Evolutionary conservation across 208 protist genomes (phyloP).

Genomic region (Leishmania aethiopica): DNA sequence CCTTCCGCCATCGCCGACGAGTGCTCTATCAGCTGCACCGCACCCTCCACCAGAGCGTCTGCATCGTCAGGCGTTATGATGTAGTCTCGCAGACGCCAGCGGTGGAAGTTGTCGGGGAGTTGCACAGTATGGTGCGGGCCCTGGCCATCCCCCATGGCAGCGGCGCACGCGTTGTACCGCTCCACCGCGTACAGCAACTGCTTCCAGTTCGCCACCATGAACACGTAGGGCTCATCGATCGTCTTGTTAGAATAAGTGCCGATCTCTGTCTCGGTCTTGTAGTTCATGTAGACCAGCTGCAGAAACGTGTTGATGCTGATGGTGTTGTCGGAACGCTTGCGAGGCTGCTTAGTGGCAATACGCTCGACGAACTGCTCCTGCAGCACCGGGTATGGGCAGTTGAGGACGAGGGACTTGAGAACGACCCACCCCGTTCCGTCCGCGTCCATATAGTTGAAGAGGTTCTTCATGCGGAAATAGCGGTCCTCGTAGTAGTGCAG

Average conservation of each 20-base stretch:
- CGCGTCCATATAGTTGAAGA: conserved; percentile 82
- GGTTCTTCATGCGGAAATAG: conserved; percentile 85
- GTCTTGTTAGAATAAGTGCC: conserved; percentile 35
- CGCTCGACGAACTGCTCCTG: conserved; percentile 88
- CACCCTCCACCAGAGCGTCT: conserved; percentile 49
- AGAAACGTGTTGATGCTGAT: conserved; percentile 85
- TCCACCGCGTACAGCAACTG: conserved; percentile 64
- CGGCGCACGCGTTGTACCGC: conserved; percentile 39
- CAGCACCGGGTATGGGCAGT: conserved; percentile 72
- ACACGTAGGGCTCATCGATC: conserved; percentile 63
- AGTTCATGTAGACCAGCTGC: conserved; percentile 84
- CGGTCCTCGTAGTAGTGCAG: conserved; percentile 77
- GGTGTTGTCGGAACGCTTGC: conserved; percentile 68
- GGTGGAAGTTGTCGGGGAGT: conserved; percentile 66
- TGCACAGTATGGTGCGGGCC: conserved; percentile 16
- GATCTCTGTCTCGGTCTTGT: conserved; percentile 83
- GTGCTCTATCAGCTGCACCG: conserved; percentile 45
- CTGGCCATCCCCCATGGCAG: not conserved
- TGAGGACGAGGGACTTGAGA: conserved; percentile 72
- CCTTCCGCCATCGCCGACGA: conserved; percentile 5
- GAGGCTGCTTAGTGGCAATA: conserved; percentile 60
- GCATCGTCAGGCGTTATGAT: conserved; percentile 52
- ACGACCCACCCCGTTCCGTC: conserved; percentile 77
- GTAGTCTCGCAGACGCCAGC: conserved; percentile 65
- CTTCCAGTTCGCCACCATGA: conserved; percentile 87